These are phyloP conservation scores for Ceratocystis destructans DNA, from an alignment of 2,329 filamentous ascomycete species.

Conservation along the genomic window DNA sequence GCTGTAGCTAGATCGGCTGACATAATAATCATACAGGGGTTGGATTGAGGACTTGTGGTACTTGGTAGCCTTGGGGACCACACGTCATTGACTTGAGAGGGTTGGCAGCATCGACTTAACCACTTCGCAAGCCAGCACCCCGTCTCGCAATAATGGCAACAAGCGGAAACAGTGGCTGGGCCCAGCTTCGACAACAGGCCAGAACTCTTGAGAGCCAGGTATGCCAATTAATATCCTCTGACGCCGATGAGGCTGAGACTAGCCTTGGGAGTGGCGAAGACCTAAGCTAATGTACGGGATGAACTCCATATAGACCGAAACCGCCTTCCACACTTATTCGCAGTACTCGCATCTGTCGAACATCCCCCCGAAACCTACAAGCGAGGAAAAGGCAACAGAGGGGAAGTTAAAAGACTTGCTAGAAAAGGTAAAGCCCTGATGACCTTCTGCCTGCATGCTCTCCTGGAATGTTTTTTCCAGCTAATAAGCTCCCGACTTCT, in stretches of 20 bases:
- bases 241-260: background rate
- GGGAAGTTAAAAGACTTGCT: constrained; percentile 71
- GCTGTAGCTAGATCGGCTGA: constrained; percentile 8
- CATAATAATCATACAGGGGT: constrained; percentile 17
- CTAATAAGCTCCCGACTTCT: constrained; percentile 18
- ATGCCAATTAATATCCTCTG: constrained; percentile 22
- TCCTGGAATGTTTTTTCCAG: background rate
- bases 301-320: constrained; percentile 53
- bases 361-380: constrained; percentile 68
- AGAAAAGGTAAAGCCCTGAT: constrained; percentile 48
- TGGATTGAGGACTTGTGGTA: constrained; percentile 8
- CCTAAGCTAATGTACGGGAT: constrained; percentile 11
- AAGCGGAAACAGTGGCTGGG: constrained; percentile 57
- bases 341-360: constrained; percentile 73
- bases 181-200: constrained; percentile 85
- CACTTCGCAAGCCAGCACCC: background rate
- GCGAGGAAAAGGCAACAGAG: constrained; percentile 72
- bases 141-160: constrained; percentile 14
- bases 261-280: constrained; percentile 11
- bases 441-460: background rate
- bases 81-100: constrained; percentile 13
- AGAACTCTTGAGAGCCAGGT: constrained; percentile 83
- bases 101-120: constrained; percentile 6
- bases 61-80: constrained; percentile 12
- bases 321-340: constrained; percentile 70